Evolutionary conservation across 169 alveolate genomes (phyloP), one percentile per base, ranked within the genome.

Genomic region (Besnoitia besnoiti): DNA sequence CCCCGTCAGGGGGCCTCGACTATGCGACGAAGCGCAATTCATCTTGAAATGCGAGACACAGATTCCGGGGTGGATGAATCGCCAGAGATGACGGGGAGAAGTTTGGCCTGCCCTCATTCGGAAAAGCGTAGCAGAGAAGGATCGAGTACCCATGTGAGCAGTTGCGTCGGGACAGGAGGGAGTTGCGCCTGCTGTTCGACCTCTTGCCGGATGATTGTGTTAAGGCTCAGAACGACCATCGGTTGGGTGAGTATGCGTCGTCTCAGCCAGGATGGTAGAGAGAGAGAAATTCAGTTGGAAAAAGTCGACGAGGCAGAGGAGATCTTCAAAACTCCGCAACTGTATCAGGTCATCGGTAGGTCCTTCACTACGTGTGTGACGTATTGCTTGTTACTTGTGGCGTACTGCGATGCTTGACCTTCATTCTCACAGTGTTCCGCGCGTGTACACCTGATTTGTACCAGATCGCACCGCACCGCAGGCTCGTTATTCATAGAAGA

Each of bases 221-320:
- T 79, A 12, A 90, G 93, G 46, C 85, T 44, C 35, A 47, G 93
- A 51, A 90, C 93, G 46, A 77, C 47, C 35, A 51, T 55, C 44
- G 93, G 93, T 46, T 90, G 93, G 93, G 93, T 90, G 51, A 62
- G 85, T 19, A 75, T 90, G 49, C 76, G 85, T 50, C 82, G 90
- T 16, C 73, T 61, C 24, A 42, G 82, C n/a, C 47, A 42, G 40
- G 82, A 73, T 73, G 82, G 82, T 27, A 73, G 21, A 37, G 47
- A 35, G n/a, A 37, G 46, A 73, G 82, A 73, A 73, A 7, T 73
- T 8, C 82, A 73, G 82, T 33, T 80, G 73, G 93, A 90, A 79
- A 85, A 77, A 62, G 93, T 90, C 35, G 93, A 90, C 85, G 93
- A 90, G 37, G 84, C 90, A 50, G 93, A 90, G 67, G 59, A 37